A percentile compares a stretch with the other conserved stretches of the same genome.
phyloP scores from a whole-genome alignment of 1,284 basidiomycete species.

The Microbotryomycetes sp. region DNA sequence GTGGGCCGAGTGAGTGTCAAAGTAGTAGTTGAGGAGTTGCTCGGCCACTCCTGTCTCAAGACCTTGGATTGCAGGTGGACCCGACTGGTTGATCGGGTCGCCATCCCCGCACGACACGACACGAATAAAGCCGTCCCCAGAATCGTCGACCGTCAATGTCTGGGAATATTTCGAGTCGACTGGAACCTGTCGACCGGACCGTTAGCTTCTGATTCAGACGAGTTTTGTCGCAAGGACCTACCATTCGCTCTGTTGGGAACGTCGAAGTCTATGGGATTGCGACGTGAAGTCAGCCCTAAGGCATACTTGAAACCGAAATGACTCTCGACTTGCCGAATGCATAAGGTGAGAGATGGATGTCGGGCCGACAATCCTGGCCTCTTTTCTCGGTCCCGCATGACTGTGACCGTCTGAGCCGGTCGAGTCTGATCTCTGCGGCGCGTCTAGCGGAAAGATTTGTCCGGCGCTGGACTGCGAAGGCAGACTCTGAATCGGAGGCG shows the following conservation, averaged over 20 bases:
- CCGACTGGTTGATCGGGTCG: slow-evolving; percentile 8
- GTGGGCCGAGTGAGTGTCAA: slow-evolving; percentile 71
- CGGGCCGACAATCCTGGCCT: slow-evolving; percentile 52
- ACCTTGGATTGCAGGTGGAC: slow-evolving; percentile 24
- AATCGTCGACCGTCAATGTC: slow-evolving; percentile 49
- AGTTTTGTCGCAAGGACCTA: slow-evolving; percentile 79
- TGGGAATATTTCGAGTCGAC: slow-evolving; percentile 39
- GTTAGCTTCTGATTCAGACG: no score
- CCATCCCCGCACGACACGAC: slow-evolving; percentile 44
- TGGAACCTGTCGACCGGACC: neutral
- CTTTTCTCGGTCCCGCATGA: slow-evolving; percentile 26
- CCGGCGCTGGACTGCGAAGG: neutral
- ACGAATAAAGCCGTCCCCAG: slow-evolving; percentile 78
- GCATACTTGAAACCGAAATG: no score
- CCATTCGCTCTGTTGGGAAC: slow-evolving; percentile 68
- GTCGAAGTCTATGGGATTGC: slow-evolving; percentile 45
- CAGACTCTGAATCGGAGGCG: slow-evolving; percentile 5
- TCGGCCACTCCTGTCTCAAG: slow-evolving; percentile 29
- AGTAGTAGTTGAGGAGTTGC: slow-evolving; percentile 64
- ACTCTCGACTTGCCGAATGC: slow-evolving; percentile 55
- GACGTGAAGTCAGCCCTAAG: neutral
- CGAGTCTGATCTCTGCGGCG: slow-evolving; percentile 5
- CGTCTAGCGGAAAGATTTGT: neutral
- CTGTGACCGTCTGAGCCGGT: slow-evolving; percentile 4
- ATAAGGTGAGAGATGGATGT: slow-evolving; percentile 78